Base-by-base conservation (phyloP, 129 eudicot species). In the Gnaphalium uliginosum region DNA sequence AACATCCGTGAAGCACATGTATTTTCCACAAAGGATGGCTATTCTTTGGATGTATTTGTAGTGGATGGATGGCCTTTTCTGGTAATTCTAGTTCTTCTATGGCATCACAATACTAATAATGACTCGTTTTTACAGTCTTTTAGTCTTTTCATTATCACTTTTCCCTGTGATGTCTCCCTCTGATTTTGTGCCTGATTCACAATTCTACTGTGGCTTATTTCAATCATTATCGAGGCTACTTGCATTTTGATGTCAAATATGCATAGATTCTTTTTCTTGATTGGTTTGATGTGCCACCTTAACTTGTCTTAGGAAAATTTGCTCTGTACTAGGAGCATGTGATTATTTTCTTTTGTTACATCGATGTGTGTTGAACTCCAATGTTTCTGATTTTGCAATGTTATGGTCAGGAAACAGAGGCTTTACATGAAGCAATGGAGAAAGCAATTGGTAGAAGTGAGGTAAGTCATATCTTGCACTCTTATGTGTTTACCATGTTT, bases 1-100 rank as follows among this genome's bases (percentile, higher is more conserved):
- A 92, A 92, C 78, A 92, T 92, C 66, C 98, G 98, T 71, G 98
- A 92, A 84, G 98, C 98, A 62, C 98, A 92, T 81, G 98, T 92
- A 48, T 92, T 92, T 80, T 92, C 96, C 67, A 92, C 98, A n/a
- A 87, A 85, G 18, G 98, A 92, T 84, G 96, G 98, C 66, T 92
- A 87, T 81, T 92, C 98, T 15, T 78, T 92, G 77, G 98, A 92
- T 76, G 96, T 92, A 23, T 92, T 92, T 80, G 98, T 92, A 80
- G 96, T 92, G 66, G 98, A 92, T 87, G 98, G 98, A 74, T 89
- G 96, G 98, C 86, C 86, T 77, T 68, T 81, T 74, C 86, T 84
- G 92, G 98, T 92, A 89, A 46, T 37, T 72, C 5, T 71, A 26
- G n/a, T 65, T 71, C 25, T 73, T 69, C 69, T 68, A 33, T 61